phyloP scores from a whole-genome alignment of 768 basidiomycete species.

The Collybia mongolica region DNA sequence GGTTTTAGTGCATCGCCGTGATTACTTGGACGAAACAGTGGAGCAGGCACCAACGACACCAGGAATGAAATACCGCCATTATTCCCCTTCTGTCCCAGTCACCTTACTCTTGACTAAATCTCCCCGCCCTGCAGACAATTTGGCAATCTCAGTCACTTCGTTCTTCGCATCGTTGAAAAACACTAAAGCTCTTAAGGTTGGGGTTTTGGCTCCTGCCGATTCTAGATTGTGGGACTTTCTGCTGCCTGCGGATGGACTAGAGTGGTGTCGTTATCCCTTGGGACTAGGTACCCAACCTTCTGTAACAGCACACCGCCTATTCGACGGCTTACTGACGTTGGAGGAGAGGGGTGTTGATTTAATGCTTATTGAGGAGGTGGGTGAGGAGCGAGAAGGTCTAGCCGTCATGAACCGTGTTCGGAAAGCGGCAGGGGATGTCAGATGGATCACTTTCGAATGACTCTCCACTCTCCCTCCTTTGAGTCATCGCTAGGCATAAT shows the following conservation, averaged over 20 bases:
- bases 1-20: slow-evolving; percentile 78
- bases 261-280: slow-evolving; percentile 57
- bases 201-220: slow-evolving; percentile 66
- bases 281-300: slow-evolving; percentile 56
- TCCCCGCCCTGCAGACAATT: slow-evolving; percentile 34
- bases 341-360: slow-evolving; percentile 75
- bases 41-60: slow-evolving; percentile 90
- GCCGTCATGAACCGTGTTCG: slow-evolving; percentile 94
- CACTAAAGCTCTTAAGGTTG: slow-evolving; percentile 46
- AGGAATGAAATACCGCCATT: slow-evolving; percentile 99
- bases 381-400: slow-evolving; percentile 79
- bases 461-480: neutral
- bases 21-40: slow-evolving; percentile 67
- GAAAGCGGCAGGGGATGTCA: slow-evolving; percentile 77
- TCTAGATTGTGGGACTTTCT: slow-evolving; percentile 38
- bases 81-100: slow-evolving; percentile 88
- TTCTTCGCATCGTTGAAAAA: slow-evolving; percentile 44
- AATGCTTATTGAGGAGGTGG: slow-evolving; percentile 84
- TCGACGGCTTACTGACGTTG: slow-evolving; percentile 82
- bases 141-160: slow-evolving; percentile 25
- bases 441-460: slow-evolving; percentile 27
- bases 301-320: slow-evolving; percentile 76
- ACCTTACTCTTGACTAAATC: slow-evolving; percentile 61
- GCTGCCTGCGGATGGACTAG: slow-evolving; percentile 33
- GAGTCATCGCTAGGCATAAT: no score